A percentile compares a stretch with the other conserved stretches of the same genome.
Evolutionary conservation across 2,329 filamentous ascomycete genomes (phyloP).

Genomic region (Plenodomus lindquistii): DNA sequence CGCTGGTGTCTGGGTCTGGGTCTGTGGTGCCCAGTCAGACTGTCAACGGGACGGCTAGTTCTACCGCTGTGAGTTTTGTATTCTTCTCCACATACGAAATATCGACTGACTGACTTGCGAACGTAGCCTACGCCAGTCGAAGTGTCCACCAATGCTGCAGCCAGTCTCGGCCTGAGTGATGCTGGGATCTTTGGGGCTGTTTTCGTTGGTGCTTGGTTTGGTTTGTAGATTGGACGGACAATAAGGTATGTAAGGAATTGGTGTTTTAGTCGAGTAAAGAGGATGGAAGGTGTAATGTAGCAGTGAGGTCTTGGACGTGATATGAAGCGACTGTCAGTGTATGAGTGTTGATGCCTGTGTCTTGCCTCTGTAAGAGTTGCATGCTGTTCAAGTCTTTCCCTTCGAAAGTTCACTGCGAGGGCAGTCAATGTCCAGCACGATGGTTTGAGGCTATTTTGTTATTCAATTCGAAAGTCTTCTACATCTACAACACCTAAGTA

Average conservation of each 20-base stretch:
- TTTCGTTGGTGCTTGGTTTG: conserved; percentile 20
- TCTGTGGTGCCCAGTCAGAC: neutral
- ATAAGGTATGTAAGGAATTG: too few species aligned
- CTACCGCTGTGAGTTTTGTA: neutral
- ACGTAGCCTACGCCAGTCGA: conserved; percentile 7
- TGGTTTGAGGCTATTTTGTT: neutral
- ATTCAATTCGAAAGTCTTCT: neutral
- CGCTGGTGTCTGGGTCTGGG: conserved; percentile 14
- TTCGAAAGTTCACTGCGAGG: too few species aligned
- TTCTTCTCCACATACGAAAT: neutral
- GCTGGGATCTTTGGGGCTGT: conserved; percentile 20
- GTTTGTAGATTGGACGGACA: too few species aligned
- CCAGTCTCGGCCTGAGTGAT: conserved; percentile 2
- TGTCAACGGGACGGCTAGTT: conserved; percentile 10
- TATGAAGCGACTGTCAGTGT: too few species aligned
- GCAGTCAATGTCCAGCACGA: neutral
- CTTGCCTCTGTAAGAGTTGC: too few species aligned
- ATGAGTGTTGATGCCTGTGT: too few species aligned
- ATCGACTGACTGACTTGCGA: neutral
- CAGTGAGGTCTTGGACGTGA: too few species aligned
- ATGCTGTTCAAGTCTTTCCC: too few species aligned
- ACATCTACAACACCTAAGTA: neutral
- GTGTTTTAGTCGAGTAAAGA: too few species aligned
- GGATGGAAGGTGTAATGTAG: too few species aligned
- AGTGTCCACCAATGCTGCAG: conserved; percentile 20